phyloP scores from a whole-genome alignment of 129 eudicot genomes.

The Pittosporum tobira region DNA sequence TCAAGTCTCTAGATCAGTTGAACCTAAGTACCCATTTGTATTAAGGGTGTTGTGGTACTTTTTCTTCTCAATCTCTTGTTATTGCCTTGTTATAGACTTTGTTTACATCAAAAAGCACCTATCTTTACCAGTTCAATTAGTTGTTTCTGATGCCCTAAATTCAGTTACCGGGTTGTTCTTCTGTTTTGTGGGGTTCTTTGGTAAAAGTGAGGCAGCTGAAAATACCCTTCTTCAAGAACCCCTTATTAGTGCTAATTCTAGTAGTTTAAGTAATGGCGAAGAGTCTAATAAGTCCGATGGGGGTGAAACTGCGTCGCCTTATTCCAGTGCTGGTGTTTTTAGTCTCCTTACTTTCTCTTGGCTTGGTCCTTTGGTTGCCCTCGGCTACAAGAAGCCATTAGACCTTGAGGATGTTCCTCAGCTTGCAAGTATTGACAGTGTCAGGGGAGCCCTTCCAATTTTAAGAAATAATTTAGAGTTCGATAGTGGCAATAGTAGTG shows the following conservation, averaged over 20 bases:
- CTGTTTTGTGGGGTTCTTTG: constrained; percentile 43
- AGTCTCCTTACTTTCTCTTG: constrained; percentile 73
- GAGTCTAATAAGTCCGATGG: constrained; percentile 32
- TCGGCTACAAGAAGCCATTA: constrained; percentile 57
- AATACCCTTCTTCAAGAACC: constrained; percentile 51
- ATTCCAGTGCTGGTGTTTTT: constrained; percentile 37
- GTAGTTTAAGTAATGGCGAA: constrained; percentile 18
- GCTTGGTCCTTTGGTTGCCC: constrained; percentile 55
- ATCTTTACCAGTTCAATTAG: constrained; percentile 18
- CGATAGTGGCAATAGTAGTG: constrained; percentile 14
- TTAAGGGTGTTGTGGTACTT: constrained; percentile 73
- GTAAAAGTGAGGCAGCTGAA: constrained; percentile 24
- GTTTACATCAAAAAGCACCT: constrained; percentile 25
- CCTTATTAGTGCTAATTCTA: constrained; percentile 34
- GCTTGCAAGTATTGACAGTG: constrained; percentile 42
- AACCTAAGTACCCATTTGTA: constrained; percentile 38
- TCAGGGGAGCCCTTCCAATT: constrained; percentile 45
- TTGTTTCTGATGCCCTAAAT: constrained; percentile 50
- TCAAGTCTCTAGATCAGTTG: constrained; percentile 15
- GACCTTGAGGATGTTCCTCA: constrained; percentile 85
- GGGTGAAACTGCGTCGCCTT: constrained; percentile 47
- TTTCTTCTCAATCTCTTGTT: constrained; percentile 48
- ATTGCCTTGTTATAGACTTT: constrained; percentile 43
- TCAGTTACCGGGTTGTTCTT: constrained; percentile 30
- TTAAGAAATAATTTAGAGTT: constrained; percentile 29